Evolutionary conservation across 768 basidiomycete species (phyloP).

Genomic region (Hericium rajendrae): DNA sequence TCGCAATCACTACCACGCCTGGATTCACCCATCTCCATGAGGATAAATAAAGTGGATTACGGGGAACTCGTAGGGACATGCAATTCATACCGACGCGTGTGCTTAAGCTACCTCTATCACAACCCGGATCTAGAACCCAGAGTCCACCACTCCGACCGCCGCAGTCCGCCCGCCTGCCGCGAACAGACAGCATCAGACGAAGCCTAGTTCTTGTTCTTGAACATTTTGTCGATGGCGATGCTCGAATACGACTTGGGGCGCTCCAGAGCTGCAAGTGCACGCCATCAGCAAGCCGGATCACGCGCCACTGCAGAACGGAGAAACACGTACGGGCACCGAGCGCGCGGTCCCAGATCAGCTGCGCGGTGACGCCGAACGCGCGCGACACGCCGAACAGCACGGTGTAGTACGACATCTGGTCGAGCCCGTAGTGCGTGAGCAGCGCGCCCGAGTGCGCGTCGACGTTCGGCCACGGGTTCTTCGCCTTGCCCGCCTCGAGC

Average conservation of each 20-base stretch:
- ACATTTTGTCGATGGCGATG: conserved; percentile 69
- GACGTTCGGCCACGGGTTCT: conserved; percentile 96
- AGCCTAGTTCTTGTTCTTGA: conserved; percentile 41
- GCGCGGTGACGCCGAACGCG: conserved; percentile 82
- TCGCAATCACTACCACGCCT: too few relatives aligned
- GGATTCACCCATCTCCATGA: background rate
- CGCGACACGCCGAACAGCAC: conserved; percentile 96
- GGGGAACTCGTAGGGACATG: background rate
- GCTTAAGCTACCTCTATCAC: background rate
- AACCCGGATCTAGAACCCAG: background rate
- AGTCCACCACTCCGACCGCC: background rate
- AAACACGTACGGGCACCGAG: conserved; percentile 72
- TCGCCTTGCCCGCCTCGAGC: conserved; percentile 84
- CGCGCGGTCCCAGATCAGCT: conserved; percentile 89
- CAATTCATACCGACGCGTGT: background rate
- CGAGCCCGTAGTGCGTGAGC: conserved; percentile 76
- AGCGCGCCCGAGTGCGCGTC: conserved; percentile 94
- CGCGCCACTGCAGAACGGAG: background rate
- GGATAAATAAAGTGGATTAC: background rate
- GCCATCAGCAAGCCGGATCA: background rate
- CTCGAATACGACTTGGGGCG: conserved; percentile 89
- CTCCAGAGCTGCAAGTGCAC: conserved; percentile 51
- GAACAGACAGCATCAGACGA: background rate
- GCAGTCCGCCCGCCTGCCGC: background rate
- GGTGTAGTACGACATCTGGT: conserved; percentile 93